Percentiles rank a stretch among this genome's conserved stretches.
phyloP scores from a whole-genome alignment of 164 flowering plant genomes.

The Piper longum region DNA sequence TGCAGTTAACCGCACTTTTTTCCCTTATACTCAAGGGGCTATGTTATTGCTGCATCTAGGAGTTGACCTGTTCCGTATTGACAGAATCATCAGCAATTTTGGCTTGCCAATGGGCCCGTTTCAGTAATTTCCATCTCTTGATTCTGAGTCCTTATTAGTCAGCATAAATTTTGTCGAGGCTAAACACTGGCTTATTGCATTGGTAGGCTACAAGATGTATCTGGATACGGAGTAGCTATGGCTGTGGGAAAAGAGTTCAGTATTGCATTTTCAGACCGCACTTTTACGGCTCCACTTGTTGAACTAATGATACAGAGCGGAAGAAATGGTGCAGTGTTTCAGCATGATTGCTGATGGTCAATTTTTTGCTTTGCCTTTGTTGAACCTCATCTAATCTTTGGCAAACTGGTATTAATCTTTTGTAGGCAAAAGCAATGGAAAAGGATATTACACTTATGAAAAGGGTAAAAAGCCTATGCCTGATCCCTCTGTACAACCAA shows the following conservation, averaged over 20 bases:
- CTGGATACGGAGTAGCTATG: conserved; percentile 79
- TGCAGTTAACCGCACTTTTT: conserved; percentile 92
- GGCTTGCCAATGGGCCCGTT: conserved; percentile 96
- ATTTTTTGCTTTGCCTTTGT: not conserved
- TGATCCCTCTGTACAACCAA: conserved; percentile 56
- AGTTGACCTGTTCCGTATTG: conserved; percentile 80
- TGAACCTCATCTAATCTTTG: not conserved
- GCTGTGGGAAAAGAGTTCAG: conserved; percentile 46
- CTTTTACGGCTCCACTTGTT: conserved; percentile 47
- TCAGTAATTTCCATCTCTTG: conserved; percentile 35
- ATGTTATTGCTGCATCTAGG: conserved; percentile 60
- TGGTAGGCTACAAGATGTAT: conserved; percentile 77
- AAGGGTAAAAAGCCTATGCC: conserved; percentile 89
- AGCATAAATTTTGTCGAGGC: too few relatives aligned
- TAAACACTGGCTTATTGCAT: not conserved
- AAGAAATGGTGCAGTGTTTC: conserved; percentile 48
- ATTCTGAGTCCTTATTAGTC: not conserved
- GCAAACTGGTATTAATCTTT: not conserved
- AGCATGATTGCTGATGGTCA: not conserved
- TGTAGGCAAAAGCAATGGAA: conserved; percentile 81
- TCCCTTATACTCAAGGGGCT: conserved; percentile 79
- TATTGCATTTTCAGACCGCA: conserved; percentile 52
- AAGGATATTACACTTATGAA: conserved; percentile 79
- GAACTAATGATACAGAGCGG: conserved; percentile 67
- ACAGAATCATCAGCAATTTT: conserved; percentile 59